Base-by-base conservation (phyloP, 2,329 filamentous ascomycete genomes). In the Parafenestella ontariensis region DNA sequence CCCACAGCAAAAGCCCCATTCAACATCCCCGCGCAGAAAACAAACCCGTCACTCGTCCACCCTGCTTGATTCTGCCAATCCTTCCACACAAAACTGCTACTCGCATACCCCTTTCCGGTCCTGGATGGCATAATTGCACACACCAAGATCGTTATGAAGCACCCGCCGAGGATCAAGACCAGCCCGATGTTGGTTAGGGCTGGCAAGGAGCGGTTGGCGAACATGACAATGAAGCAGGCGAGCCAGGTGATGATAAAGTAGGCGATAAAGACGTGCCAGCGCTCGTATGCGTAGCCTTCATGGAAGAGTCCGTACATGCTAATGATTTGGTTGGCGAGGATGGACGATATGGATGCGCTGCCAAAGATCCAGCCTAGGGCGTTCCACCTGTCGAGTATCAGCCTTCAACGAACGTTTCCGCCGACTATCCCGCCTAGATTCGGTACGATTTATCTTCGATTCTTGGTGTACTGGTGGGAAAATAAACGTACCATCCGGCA, bases 1-100 rank as follows among this genome's bases (percentile, higher is more conserved):
- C 87, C 89, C 10, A 90, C 84, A 40, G 85, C 83, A 68, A 85
- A 91, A 3, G 88, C 88, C 10, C 87, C 88, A 63, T 91, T 91
- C 21, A 89, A 78, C 70, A 89, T 87, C 17, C 87, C 87, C 0
- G 84, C 77, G 23, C 88, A 75, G 58, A 89, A 89, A 2, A 86
- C 85, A n/a, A 89, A 83, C 15, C 85, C 85, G 40, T 84, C 78
- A 47, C 77, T 82, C 1, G 59, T 61, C 60, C 76, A 82, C 0
- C 80, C 79, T 0, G 80, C 78, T 48, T 75, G 66, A 51, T 82
- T 82, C n/a, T 62, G 53, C 74, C 78, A 82, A 5, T 81, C 75
- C 10, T 64, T 69, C 78, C 78, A 82, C 0, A 82, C 79, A 48
- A 80, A 81, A 0, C 59, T 61, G 17, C 70, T 73, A 0, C 64